These are phyloP conservation scores for Kurtzmaniella fragi DNA, from an alignment of 805 yeast genomes.

Conservation along the genomic window DNA sequence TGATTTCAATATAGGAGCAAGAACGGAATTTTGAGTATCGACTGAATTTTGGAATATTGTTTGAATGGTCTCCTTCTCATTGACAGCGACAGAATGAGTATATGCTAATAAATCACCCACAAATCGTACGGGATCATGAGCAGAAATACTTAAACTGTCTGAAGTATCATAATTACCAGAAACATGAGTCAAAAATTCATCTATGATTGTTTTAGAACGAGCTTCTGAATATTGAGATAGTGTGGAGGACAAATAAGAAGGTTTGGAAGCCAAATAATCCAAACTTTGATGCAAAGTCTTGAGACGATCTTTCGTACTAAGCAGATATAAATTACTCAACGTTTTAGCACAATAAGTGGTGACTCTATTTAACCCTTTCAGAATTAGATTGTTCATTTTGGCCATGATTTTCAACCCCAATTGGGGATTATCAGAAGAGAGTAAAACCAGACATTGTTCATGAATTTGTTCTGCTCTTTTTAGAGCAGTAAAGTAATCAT, in stretches of 20 bases:
- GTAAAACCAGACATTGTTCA: conserved; percentile 61
- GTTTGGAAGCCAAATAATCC: conserved; percentile 27
- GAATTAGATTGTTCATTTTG: conserved; percentile 48
- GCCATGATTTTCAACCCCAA: conserved; percentile 64
- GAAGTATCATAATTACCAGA: conserved; percentile 23
- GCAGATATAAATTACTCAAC: conserved; percentile 24
- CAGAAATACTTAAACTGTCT: conserved; percentile 31
- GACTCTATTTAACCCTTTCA: conserved; percentile 29
- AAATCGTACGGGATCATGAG: conserved; percentile 77
- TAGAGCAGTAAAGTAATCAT: conserved; percentile 57
- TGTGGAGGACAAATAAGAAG: conserved; percentile 53
- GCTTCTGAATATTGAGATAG: conserved; percentile 60
- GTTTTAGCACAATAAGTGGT: conserved; percentile 26
- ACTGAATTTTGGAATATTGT: conserved; percentile 44
- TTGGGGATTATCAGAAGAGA: conserved; percentile 63
- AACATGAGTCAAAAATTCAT: conserved; percentile 63
- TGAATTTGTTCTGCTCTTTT: conserved; percentile 60
- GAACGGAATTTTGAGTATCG: conserved; percentile 21
- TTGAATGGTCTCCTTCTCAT: conserved; percentile 74
- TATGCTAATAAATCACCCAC: conserved; percentile 87
- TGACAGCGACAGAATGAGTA: conserved; percentile 78
- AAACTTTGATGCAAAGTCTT: conserved; percentile 27
- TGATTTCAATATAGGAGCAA: conserved; percentile 47
- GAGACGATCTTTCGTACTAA: conserved; percentile 20
- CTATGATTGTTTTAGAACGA: conserved; percentile 58